Base-by-base conservation (phyloP, 1,139 yeast genomes). In the Taiozyma sp. region DNA sequence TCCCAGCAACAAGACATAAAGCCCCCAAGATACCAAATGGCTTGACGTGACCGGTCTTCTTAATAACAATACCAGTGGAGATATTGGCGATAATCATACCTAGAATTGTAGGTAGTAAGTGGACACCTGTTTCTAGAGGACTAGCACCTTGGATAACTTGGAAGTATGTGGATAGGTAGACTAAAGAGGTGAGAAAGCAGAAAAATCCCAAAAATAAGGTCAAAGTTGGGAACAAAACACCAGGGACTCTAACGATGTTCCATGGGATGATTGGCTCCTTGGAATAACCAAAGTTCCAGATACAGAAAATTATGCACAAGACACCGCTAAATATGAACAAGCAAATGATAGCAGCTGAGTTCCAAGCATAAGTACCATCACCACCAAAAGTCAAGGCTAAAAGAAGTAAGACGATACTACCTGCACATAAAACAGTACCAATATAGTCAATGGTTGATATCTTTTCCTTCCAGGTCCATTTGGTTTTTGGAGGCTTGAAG, bases 101-200 rank as follows among this genome's bases (percentile, higher is more conserved):
- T 34, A 84, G 63, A 44, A 83, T 73, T 56, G 75, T 57, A 14
- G 88, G 85, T 30, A 84, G 64, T 57, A 81, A 62, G 55, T 78
- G 78, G 40, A 83, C 67, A 32, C 89, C 88, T 1, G 88, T 77
- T 50, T 73, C 71, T 70, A 79, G 74, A 1, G 89, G 77, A 26
- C 28, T 28, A 35, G 32, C 74, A 47, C 71, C 68, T 52, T 67
- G 68, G 16, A 81, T 72, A 21, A 80, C 77, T 64, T 83, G 86
- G 64, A 80, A 81, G 61, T 76, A 81, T 30, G 80, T 68, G 6
- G 85, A 73, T 45, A 80, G 61, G 58, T 73, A 81, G 29, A 76
- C 71, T 26, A 71, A 61, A 29, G 63, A 57, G 11, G 73, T 61
- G 71, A 81, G 70, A 64, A 80, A 80, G 46, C 71, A 70, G 6